Evolutionary conservation across 164 flowering plant genomes (phyloP).

Genomic region (Euptelea pleiosperma): DNA sequence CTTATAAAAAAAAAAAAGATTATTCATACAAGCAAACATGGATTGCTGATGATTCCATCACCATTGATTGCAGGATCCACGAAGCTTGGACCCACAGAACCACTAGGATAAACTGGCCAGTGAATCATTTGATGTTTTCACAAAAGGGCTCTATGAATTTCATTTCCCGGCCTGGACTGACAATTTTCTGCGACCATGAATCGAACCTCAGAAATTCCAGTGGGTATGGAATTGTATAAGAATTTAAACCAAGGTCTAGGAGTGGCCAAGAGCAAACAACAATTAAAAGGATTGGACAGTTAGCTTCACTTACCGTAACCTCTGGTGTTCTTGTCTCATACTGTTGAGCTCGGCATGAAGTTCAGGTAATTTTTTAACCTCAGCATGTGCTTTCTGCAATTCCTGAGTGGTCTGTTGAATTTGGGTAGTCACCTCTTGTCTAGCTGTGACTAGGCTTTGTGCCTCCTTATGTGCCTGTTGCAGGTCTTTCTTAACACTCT

Average conservation of each 20-base stretch:
- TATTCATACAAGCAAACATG: no score
- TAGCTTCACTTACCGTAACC: constrained; percentile 54
- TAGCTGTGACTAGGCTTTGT: constrained; percentile 39
- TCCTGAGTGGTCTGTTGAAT: constrained; percentile 49
- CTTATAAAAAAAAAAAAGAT: no score
- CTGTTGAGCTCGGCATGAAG: constrained; percentile 60
- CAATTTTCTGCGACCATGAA: no score
- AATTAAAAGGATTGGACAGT: neutral
- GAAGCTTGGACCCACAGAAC: no score
- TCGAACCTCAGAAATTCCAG: no score
- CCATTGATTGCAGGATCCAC: no score
- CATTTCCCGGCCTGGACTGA: no score
- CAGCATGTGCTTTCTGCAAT: constrained; percentile 47
- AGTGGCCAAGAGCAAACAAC: neutral
- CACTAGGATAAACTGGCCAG: neutral
- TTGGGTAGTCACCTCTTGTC: constrained; percentile 50
- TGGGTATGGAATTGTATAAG: neutral
- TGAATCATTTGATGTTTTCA: no score
- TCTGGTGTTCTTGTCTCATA: constrained; percentile 64
- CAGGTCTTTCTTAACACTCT: constrained; percentile 55
- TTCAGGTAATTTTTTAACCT: constrained; percentile 48
- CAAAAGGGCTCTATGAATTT: no score
- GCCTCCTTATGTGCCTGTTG: constrained; percentile 74
- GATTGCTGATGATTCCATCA: neutral
- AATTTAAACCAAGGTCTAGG: neutral